A percentile compares a stretch with the other conserved stretches of the same genome.
Evolutionary conservation across 345 rosid genomes (phyloP).

Genomic region (Acer yangbiense): DNA sequence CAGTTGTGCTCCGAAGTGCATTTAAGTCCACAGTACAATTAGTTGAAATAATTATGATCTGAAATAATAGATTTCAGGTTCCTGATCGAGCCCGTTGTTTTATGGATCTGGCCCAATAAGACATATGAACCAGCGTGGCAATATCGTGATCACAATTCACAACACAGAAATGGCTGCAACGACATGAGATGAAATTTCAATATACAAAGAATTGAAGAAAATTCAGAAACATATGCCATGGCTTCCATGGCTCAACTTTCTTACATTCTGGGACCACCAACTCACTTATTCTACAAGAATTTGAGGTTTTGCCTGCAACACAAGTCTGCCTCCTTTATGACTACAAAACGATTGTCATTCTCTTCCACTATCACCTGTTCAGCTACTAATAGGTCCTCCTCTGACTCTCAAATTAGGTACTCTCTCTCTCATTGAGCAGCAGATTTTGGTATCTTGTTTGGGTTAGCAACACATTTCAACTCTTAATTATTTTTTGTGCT

Average conservation of each 20-base stretch:
- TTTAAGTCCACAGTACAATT: too few relatives aligned
- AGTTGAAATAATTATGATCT: too few relatives aligned
- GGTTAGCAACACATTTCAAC: too few relatives aligned
- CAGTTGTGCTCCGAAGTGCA: too few relatives aligned
- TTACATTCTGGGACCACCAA: constrained; percentile 23
- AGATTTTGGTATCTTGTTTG: too few relatives aligned
- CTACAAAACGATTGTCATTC: constrained; percentile 20
- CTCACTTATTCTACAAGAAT: constrained; percentile 7
- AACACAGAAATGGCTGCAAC: not conserved
- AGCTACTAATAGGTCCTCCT: constrained; percentile 57
- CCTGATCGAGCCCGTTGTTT: too few relatives aligned
- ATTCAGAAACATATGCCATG: constrained; percentile 19
- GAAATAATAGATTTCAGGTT: too few relatives aligned
- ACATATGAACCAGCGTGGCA: constrained; percentile 26
- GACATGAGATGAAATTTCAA: not conserved
- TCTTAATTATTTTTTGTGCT: too few relatives aligned
- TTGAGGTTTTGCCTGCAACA: constrained; percentile 26
- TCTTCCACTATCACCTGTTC: constrained; percentile 41
- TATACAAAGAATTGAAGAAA: not conserved
- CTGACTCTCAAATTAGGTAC: constrained; percentile 65
- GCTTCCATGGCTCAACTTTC: constrained; percentile 42
- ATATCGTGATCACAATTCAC: constrained; percentile 27
- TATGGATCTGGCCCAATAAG: too few relatives aligned
- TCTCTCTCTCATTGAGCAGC: not conserved
- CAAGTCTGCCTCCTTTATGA: not conserved